Base-by-base conservation (phyloP, 164 flowering plant genomes). In the Platanus orientalis region DNA sequence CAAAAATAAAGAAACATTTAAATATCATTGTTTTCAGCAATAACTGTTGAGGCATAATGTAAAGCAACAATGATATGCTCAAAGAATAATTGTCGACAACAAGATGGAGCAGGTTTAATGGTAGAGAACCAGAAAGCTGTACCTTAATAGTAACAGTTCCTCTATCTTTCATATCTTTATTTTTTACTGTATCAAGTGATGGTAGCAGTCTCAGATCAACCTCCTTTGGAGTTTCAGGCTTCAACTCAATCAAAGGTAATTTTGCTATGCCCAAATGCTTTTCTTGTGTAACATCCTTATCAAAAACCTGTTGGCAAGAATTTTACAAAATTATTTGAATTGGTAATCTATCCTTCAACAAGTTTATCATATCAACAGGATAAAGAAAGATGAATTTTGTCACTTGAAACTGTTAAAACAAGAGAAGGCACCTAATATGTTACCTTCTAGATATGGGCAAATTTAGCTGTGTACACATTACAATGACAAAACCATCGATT, bases 111-210 rank as follows among this genome's bases (percentile, higher is more conserved):
- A 42, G 13, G 11, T 42, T 42, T 42, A 16, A 10, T 42, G 2
- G 2, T 16, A 3, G 2, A 42, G 9, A 9, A 42, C 47, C 17
- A 14, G 47, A 42, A 10, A 0, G 6, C 11, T 16, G 28, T 68
- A 92, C 99, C 97, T 88, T 81, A 25, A 92, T 17, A 1, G 86
- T 85, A 9, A 87, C 3, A 54, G 86, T 88, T 74, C 99, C 97
- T 72, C 97, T 75, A 62, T 92, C 99, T 71, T 90, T 92, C 78
- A 88, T 92, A 65, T 92, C 94, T 73, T 90, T 92, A 32, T 88
- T 76, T 75, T 82, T 92, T 64, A 87, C 78, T 82, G 79, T 92
- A 75, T 92, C 94, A 71, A 86, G 96, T 52, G 97, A 70, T 51
- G 97, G 86, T 26, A 78, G 64, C 73, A 95, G 70, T 73, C 86